These are phyloP conservation scores for Schizothecium vesticola DNA, from an alignment of 495 filamentous ascomycete genomes.

Conservation along the genomic window DNA sequence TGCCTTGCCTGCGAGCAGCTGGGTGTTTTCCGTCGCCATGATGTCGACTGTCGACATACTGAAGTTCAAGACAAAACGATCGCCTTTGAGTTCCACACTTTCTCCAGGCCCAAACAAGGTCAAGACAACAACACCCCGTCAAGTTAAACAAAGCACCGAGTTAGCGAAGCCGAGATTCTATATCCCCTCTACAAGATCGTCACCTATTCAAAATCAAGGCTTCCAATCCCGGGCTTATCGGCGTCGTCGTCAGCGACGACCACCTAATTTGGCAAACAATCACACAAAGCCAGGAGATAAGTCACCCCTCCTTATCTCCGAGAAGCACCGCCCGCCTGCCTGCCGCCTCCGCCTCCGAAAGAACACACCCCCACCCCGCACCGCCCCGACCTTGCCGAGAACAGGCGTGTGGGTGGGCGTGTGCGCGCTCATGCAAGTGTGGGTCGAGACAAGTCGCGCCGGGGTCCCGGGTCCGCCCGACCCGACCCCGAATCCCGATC, in stretches of 20 bases:
- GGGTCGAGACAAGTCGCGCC: background rate
- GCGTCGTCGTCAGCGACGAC: background rate
- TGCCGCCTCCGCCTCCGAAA: too few species aligned
- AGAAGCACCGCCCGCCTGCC: too few species aligned
- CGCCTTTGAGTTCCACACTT: background rate
- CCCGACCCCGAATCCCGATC: background rate
- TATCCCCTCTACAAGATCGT: background rate
- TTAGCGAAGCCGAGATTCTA: background rate
- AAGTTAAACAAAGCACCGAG: background rate
- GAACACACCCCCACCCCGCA: background rate
- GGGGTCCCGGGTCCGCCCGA: background rate
- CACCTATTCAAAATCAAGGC: background rate
- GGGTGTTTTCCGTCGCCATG: conserved; percentile 10
- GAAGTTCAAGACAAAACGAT: background rate
- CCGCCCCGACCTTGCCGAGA: background rate
- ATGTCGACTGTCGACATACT: background rate
- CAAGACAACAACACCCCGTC: background rate
- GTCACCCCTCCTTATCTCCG: background rate
- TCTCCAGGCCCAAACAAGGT: background rate
- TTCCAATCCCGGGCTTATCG: background rate
- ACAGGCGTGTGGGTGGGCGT: background rate
- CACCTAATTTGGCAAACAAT: background rate
- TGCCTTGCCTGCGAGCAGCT: conserved; percentile 1
- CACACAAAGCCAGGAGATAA: background rate
- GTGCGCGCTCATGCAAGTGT: background rate